Conservation (phyloP, 192 early-diverging fungal species). For the Podila clonocystis region DNA sequence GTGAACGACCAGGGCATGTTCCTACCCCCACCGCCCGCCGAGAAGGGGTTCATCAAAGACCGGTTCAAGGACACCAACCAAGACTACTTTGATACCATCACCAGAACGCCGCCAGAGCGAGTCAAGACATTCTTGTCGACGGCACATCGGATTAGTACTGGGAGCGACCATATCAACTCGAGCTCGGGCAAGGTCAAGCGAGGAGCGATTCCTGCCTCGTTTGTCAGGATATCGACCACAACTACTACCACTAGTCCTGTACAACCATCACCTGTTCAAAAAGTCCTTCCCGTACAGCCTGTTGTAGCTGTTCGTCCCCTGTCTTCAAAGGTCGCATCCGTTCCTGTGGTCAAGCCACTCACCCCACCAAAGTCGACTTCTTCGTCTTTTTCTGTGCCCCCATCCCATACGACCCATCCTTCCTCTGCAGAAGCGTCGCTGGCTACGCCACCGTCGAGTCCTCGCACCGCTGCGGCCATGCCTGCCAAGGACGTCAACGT, state of each 20-base stretch:
- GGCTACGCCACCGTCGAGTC: not conserved
- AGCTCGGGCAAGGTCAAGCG: not conserved
- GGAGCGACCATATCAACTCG: not conserved
- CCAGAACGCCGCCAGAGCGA: not conserved
- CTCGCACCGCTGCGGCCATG: not conserved
- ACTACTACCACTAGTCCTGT: not conserved
- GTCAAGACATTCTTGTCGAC: not conserved
- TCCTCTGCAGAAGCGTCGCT: not conserved
- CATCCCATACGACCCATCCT: not conserved
- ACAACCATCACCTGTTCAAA: not conserved
- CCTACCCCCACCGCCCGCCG: not conserved
- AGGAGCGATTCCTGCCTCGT: not conserved
- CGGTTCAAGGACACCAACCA: not conserved
- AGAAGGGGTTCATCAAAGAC: not conserved
- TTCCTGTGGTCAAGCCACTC: not conserved
- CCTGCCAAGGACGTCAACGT: not conserved
- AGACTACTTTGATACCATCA: not conserved
- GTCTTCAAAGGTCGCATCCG: too few relatives aligned
- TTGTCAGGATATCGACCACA: slow-evolving; percentile 1
- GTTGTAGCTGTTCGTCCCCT: too few relatives aligned
- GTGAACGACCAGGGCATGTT: not conserved
- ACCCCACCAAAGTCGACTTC: not conserved
- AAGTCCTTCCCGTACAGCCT: too few relatives aligned
- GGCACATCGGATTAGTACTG: not conserved
- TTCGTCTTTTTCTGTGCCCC: not conserved